Evolutionary conservation across 2,329 filamentous ascomycete species (phyloP).

Genomic region (Trichoderma polysporum): DNA sequence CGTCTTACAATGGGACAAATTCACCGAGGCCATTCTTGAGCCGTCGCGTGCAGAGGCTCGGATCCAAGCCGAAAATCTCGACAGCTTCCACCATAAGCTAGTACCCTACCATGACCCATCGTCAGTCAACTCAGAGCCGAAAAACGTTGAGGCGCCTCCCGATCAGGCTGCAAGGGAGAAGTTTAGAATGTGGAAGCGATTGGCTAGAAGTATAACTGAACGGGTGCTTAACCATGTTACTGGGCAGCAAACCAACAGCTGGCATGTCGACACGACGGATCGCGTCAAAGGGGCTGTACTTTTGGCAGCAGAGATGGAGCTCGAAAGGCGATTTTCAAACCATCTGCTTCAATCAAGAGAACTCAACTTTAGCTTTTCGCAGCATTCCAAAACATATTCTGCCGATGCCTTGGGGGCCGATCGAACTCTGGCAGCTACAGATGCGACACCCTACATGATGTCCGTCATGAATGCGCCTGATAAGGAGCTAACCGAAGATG

Average conservation of each 20-base stretch:
- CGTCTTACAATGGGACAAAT: conserved; percentile 56
- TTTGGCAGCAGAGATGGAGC: conserved; percentile 40
- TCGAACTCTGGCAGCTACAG: conserved; percentile 45
- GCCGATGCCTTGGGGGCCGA: conserved; percentile 37
- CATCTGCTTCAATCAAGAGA: conserved; percentile 38
- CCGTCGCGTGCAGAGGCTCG: conserved; percentile 46
- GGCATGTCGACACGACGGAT: conserved; percentile 56
- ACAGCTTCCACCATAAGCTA: conserved; percentile 42
- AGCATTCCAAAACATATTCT: conserved; percentile 44
- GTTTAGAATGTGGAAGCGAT: conserved; percentile 49
- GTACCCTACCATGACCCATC: conserved; percentile 45
- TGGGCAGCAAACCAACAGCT: conserved; percentile 42
- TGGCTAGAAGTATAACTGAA: conserved; percentile 51
- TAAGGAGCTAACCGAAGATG: conserved; percentile 34
- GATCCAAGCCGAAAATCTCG: conserved; percentile 44
- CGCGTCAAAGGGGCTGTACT: conserved; percentile 45
- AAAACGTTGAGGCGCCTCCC: conserved; percentile 6
- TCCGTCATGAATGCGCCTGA: conserved; percentile 37
- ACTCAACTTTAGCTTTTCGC: conserved; percentile 50
- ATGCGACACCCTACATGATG: conserved; percentile 50
- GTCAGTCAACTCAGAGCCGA: conserved; percentile 23
- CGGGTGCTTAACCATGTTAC: conserved; percentile 49
- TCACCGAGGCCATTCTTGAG: conserved; percentile 55
- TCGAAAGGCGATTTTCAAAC: conserved; percentile 40
- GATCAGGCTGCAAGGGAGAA: conserved; percentile 28